These are phyloP conservation scores for Fallopia convolvulus DNA, from an alignment of 148 eudicot species.

Conservation along the genomic window DNA sequence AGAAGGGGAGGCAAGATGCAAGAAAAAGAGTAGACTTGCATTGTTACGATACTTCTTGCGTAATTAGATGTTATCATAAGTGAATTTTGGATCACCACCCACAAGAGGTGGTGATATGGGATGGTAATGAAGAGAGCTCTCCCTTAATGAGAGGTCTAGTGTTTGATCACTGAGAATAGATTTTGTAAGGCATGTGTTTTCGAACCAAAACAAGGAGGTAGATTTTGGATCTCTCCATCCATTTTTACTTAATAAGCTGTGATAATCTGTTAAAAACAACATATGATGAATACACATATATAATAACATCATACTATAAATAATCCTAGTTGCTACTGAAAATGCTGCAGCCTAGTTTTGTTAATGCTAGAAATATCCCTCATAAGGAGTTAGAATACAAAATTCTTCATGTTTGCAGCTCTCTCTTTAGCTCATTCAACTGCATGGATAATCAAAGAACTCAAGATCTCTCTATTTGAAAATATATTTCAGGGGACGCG, in stretches of 20 bases:
- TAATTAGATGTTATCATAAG: not conserved
- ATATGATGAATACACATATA: not conserved
- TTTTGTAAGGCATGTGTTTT: not conserved
- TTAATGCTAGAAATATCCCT: not conserved
- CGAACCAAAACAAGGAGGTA: not conserved
- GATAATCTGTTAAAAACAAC: not conserved
- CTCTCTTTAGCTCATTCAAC: not conserved
- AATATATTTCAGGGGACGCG: constrained; percentile 63
- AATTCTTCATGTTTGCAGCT: not conserved
- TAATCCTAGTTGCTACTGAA: not conserved
- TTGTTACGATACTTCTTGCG: not conserved
- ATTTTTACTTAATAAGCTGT: not conserved
- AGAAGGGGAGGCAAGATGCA: not conserved
- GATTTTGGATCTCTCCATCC: not conserved
- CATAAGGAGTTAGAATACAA: not conserved
- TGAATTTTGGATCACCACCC: not conserved
- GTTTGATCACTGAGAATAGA: not conserved
- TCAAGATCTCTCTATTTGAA: not conserved
- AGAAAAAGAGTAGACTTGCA: not conserved
- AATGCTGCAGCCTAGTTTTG: not conserved
- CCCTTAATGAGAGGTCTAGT: not conserved
- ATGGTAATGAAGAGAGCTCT: not conserved
- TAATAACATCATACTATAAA: not conserved
- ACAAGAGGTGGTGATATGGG: no score
- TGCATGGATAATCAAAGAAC: not conserved